Percentiles rank a stretch among this genome's conserved stretches.
phyloP scores from a whole-genome alignment of 148 eudicot species.

The Oxyria digyna region DNA sequence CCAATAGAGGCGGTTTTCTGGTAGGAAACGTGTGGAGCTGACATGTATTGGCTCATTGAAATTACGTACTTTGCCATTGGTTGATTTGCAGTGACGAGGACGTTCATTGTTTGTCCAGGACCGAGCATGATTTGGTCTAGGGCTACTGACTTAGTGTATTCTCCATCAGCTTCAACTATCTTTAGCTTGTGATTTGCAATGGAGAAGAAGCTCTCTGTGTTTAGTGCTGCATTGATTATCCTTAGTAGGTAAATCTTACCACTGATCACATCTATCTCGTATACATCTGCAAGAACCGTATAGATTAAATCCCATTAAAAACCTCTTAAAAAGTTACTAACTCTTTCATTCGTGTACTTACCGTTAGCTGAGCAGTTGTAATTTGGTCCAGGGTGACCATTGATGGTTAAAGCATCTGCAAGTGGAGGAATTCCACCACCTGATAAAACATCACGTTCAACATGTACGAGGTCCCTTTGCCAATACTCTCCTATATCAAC shows the following conservation, averaged over 20 bases:
- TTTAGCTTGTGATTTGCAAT: constrained; percentile 54
- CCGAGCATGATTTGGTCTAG: constrained; percentile 42
- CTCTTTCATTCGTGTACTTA: too few relatives aligned
- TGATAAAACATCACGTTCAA: constrained; percentile 38
- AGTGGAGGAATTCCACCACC: constrained; percentile 52
- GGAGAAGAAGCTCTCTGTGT: constrained; percentile 49
- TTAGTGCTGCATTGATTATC: constrained; percentile 47
- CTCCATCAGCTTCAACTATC: constrained; percentile 57
- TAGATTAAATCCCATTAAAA: not conserved
- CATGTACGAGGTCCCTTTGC: constrained; percentile 35
- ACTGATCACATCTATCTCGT: constrained; percentile 34
- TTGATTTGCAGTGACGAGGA: constrained; percentile 40
- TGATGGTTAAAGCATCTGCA: constrained; percentile 51
- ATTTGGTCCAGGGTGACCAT: constrained; percentile 55
- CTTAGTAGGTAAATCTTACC: constrained; percentile 53
- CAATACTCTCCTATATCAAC: constrained; percentile 40
- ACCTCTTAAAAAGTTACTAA: too few relatives aligned
- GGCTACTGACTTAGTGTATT: constrained; percentile 42
- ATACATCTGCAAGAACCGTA: constrained; percentile 33
- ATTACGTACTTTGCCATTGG: constrained; percentile 21
- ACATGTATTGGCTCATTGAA: constrained; percentile 52
- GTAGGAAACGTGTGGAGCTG: constrained; percentile 40
- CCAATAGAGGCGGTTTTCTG: constrained; percentile 40
- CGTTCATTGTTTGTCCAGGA: constrained; percentile 56
- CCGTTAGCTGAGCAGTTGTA: constrained; percentile 50